phyloP scores from a whole-genome alignment of 805 yeast species.

The Debaryomyces castellii region DNA sequence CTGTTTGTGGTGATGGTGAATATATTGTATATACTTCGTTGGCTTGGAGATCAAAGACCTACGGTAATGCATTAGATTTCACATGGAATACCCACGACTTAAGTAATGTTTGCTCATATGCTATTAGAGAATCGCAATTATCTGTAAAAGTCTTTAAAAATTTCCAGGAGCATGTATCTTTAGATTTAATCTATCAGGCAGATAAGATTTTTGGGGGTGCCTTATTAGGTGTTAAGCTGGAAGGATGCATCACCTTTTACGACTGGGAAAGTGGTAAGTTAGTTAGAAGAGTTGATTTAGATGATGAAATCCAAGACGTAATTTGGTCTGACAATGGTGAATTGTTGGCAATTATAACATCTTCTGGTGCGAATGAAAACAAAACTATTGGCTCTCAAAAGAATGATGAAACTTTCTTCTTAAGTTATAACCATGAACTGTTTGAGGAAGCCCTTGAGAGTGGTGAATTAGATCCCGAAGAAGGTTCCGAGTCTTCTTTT shows the following conservation, averaged over 20 bases:
- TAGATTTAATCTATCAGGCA: conserved; percentile 69
- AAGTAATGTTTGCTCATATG: conserved; percentile 68
- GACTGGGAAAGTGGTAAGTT: conserved; percentile 90
- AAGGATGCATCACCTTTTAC: conserved; percentile 81
- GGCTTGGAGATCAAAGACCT: conserved; percentile 96
- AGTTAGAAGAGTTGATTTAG: conserved; percentile 86
- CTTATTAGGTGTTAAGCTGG: conserved; percentile 80
- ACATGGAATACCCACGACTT: conserved; percentile 86
- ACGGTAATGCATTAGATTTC: conserved; percentile 86
- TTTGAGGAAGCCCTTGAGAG: conserved; percentile 61
- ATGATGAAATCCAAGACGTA: conserved; percentile 69
- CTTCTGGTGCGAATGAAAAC: conserved; percentile 22
- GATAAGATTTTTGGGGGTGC: conserved; percentile 87
- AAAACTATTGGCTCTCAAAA: conserved; percentile 18
- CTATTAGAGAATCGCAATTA: conserved; percentile 69
- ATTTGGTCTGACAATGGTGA: conserved; percentile 95
- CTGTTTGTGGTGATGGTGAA: conserved; percentile 98
- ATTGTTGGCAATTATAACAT: conserved; percentile 66
- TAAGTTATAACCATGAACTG: conserved; percentile 67
- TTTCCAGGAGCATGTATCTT: conserved; percentile 72
- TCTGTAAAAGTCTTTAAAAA: conserved; percentile 74
- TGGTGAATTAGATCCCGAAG: conserved; percentile 68
- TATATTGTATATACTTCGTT: conserved; percentile 92
- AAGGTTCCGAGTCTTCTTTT: conserved; percentile 85
- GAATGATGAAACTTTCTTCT: conserved; percentile 69